These are phyloP conservation scores for Zoysia japonica DNA, from an alignment of 176 grass and related monocot genomes.

Conservation along the genomic window DNA sequence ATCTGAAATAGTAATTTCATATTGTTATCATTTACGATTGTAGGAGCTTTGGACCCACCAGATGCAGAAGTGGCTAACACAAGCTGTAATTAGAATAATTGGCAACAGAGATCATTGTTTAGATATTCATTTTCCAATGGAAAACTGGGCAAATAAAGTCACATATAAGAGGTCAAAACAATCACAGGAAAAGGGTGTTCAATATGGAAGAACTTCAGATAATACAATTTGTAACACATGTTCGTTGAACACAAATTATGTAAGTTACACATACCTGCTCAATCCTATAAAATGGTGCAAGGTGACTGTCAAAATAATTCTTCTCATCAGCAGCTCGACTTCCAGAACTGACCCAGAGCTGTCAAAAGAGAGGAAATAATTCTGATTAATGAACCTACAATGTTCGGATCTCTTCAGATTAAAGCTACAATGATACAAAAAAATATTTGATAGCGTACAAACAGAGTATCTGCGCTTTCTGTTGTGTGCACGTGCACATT, in stretches of 20 bases:
- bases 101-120: neutral
- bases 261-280: slow-evolving; percentile 65
- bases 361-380: slow-evolving; percentile 39
- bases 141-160: slow-evolving; percentile 22
- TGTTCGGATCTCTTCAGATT: neutral
- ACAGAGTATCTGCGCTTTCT: neutral
- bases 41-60: slow-evolving; percentile 40
- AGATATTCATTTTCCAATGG: slow-evolving; percentile 29
- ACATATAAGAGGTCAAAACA: slow-evolving; percentile 35
- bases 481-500: neutral
- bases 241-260: neutral
- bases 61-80: slow-evolving; percentile 67
- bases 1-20: slow-evolving; percentile 91
- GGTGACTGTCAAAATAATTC: slow-evolving; percentile 92
- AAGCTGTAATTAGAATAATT: slow-evolving; percentile 61
- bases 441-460: neutral
- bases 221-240: slow-evolving; percentile 26
- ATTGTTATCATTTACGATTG: slow-evolving; percentile 83
- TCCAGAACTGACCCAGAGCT: slow-evolving; percentile 92
- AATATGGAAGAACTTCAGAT: slow-evolving; percentile 2
- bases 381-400: neutral
- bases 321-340: slow-evolving; percentile 78
- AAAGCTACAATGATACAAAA: neutral
- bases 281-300: slow-evolving; percentile 98
- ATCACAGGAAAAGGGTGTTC: neutral